Evolutionary conservation across 805 yeast species (phyloP), one percentile per base, ranked within the genome.

Genomic region (Yarrowia yakushimensis): DNA sequence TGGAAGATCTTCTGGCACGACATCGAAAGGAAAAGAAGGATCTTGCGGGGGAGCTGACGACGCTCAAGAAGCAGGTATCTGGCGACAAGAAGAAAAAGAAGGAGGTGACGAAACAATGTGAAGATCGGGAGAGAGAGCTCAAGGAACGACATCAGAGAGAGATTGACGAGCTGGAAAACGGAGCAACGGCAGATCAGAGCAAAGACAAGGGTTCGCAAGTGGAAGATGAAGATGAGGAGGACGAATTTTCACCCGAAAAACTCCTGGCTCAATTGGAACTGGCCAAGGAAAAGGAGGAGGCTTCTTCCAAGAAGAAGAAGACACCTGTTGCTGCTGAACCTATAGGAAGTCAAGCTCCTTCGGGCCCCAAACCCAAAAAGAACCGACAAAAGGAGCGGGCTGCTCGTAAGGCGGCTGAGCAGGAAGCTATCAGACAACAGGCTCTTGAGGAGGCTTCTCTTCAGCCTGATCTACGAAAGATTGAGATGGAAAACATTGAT

Each of bases 371-470:
- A 34, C 67, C 54, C 15, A 83, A 82, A 68, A 79, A 93, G 50
- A 93, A 93, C 71, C 80, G 97, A 62, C 94, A 90, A 66, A 89
- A 87, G 74, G 97, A 91, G 69, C 80, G 88, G 68, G 71, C 90
- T 23, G 96, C 93, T 0, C 83, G 81, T 70, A 79, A 97, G 63
- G 85, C 89, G 50, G 90, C 87, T 1, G 87, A 86, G 63, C 79
- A 85, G 18, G 85, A 82, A 27, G 77, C 78, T 55, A 77, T 88
- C 57, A 80, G 82, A 67, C 82, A 80, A 28, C 86, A 88, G 66
- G 97, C 97, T 0, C 77, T 77, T 13, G 73, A 73, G 22, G 97
- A 93, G 70, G 92, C 96, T 0, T 79, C 76, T 0, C 70, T 72
- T 15, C 80, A 81, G 65, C 87, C 91, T 0, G 90, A 93, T 71